Evolutionary conservation across 306 rosid species (phyloP).

Genomic region (Castanospermum australe): DNA sequence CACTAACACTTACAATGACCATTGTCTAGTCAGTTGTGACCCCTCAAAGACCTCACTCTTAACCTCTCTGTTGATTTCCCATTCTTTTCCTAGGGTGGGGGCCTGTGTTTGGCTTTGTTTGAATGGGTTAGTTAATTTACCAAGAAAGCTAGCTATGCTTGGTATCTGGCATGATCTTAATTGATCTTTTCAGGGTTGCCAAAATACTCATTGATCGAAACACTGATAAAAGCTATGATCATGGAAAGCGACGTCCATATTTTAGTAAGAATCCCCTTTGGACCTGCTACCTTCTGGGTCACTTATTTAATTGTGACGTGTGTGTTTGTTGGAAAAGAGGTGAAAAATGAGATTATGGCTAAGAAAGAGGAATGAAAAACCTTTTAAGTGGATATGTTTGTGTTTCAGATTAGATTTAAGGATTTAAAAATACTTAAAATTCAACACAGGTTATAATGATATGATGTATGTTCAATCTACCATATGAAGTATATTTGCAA

Average conservation of each 20-base stretch:
- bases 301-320: not conserved
- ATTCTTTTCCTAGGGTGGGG: not conserved
- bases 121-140: not conserved
- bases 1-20: constrained; percentile 28
- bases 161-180: constrained; percentile 12
- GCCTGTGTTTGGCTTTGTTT: not conserved
- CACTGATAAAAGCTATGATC: not conserved
- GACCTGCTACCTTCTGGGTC: not conserved
- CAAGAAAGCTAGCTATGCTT: not conserved
- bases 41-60: not conserved
- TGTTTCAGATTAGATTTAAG: no score
- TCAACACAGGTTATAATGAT: no score
- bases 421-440: no score
- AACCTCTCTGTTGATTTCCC: not conserved
- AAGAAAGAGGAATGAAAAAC: not conserved
- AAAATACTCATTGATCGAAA: not conserved
- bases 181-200: not conserved
- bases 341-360: not conserved
- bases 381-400: not conserved
- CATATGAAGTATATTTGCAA: no score
- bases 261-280: not conserved
- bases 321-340: not conserved
- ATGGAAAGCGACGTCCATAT: not conserved
- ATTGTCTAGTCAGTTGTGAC: not conserved
- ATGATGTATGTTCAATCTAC: no score